phyloP scores from a whole-genome alignment of 208 protist species.

The Leishmania aethiopica region DNA sequence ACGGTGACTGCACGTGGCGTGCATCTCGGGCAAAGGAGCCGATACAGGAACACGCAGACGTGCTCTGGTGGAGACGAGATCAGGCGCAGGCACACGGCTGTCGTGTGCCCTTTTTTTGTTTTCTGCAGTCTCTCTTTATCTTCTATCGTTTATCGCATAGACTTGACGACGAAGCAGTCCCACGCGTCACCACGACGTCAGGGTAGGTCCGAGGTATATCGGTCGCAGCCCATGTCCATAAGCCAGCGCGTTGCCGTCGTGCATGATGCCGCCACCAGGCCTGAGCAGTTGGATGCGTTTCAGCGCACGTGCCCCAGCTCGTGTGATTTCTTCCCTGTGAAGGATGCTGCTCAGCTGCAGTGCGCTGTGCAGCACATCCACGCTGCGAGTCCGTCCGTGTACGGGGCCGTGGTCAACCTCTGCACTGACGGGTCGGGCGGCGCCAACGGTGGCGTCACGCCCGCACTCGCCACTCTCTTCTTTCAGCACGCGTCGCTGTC shows the following conservation, averaged over 20 bases:
- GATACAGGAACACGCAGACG: neutral
- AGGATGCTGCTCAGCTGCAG: conserved; percentile 41
- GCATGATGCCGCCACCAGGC: conserved; percentile 19
- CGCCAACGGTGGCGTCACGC: conserved; percentile 31
- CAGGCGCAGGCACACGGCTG: neutral
- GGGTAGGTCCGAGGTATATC: neutral
- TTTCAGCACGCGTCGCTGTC: conserved; percentile 41
- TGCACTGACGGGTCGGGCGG: conserved; percentile 43
- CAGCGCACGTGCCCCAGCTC: conserved; percentile 28
- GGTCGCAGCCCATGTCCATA: neutral
- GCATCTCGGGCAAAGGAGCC: neutral
- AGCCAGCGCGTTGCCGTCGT: conserved; percentile 14
- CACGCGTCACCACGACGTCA: neutral
- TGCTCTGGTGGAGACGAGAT: neutral
- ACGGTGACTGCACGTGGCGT: neutral
- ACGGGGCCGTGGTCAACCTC: conserved; percentile 45
- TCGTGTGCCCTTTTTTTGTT: neutral
- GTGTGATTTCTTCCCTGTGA: conserved; percentile 38
- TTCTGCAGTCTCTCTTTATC: neutral
- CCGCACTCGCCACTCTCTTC: conserved; percentile 43
- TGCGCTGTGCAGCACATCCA: conserved; percentile 33
- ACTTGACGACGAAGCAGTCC: neutral
- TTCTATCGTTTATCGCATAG: neutral
- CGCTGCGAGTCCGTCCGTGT: conserved; percentile 17
- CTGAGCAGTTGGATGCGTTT: conserved; percentile 35